phyloP scores from a whole-genome alignment of 2,329 filamentous ascomycete genomes.

The Ophiostoma triangulosporum region DNA sequence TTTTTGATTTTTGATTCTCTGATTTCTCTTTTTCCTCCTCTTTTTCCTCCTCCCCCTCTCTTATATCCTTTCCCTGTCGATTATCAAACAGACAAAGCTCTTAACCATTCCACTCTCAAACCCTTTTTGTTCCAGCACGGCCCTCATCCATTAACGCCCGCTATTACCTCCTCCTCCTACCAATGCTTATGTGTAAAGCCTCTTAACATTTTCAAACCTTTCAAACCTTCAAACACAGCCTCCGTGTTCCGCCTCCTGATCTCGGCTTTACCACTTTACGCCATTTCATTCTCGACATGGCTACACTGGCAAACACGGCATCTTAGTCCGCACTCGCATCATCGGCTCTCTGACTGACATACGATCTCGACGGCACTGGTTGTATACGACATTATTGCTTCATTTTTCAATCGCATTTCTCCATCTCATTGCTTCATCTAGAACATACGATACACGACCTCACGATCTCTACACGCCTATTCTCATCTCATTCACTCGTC shows the following conservation, averaged over 20 bases:
- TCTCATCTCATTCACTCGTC: not conserved
- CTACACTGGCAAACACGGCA: not conserved
- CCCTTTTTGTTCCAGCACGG: not conserved
- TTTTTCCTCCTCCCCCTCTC: not conserved
- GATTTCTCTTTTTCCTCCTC: too few species aligned
- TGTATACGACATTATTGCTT: not conserved
- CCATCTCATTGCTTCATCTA: not conserved
- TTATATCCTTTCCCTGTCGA: constrained; percentile 13
- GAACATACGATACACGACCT: not conserved
- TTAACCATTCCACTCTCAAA: constrained; percentile 19
- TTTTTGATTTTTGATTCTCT: not conserved
- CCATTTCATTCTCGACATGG: not conserved
- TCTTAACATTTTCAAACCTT: not conserved
- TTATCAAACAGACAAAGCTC: constrained; percentile 31
- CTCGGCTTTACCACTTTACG: constrained; percentile 1
- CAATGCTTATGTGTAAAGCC: not conserved
- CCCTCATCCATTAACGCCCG: not conserved
- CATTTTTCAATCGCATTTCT: not conserved
- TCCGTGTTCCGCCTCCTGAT: constrained; percentile 21
- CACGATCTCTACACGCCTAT: not conserved
- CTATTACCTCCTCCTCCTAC: not conserved
- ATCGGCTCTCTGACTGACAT: not conserved
- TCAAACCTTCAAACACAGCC: not conserved
- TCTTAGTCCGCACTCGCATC: not conserved
- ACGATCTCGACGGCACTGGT: not conserved